Percentiles rank a stretch among this genome's conserved stretches.
These are phyloP conservation scores for Stramenopiles sp. DNA, from an alignment of 352 stramenopile genomes.

Conservation along the genomic window DNA sequence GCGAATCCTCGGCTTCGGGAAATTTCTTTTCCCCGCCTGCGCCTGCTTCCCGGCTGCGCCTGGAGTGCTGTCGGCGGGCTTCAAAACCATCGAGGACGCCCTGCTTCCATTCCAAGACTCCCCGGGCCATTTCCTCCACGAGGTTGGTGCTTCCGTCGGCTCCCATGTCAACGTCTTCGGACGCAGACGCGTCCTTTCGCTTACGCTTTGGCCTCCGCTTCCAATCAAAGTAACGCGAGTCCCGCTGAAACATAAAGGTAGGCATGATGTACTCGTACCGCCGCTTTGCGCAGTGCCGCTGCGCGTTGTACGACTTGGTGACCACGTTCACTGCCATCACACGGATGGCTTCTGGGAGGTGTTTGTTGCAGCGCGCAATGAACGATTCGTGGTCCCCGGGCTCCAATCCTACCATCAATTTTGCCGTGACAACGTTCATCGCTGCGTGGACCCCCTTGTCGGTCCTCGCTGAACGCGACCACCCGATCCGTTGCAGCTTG, in stretches of 20 bases:
- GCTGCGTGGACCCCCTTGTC: conserved; percentile 70
- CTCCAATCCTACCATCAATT: conserved; percentile 42
- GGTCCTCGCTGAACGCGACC: conserved; percentile 56
- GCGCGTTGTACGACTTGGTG: conserved; percentile 70
- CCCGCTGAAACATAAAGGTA: conserved; percentile 68
- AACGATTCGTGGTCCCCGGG: conserved; percentile 41
- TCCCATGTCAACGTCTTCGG: too few relatives aligned
- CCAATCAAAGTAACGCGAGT: too few relatives aligned
- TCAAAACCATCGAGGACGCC: too few relatives aligned
- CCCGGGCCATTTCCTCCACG: too few relatives aligned
- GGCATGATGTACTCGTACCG: conserved; percentile 69
- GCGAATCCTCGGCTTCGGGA: too few relatives aligned
- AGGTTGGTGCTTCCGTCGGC: too few relatives aligned
- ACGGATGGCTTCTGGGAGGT: conserved; percentile 50
- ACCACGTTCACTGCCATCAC: conserved; percentile 36
- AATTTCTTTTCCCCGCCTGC: too few relatives aligned
- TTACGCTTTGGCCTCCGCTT: too few relatives aligned
- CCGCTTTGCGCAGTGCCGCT: conserved; percentile 57
- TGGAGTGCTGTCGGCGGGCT: too few relatives aligned
- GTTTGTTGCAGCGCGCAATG: conserved; percentile 39
- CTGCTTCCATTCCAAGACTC: too few relatives aligned
- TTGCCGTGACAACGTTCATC: conserved; percentile 51
- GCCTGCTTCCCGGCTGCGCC: too few relatives aligned
- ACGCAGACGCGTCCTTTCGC: too few relatives aligned
- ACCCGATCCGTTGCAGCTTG: conserved; percentile 64